Evolutionary conservation across 2,329 filamentous ascomycete species (phyloP), one percentile per base, ranked within the genome.

Genomic region (Botrytis medusae): DNA sequence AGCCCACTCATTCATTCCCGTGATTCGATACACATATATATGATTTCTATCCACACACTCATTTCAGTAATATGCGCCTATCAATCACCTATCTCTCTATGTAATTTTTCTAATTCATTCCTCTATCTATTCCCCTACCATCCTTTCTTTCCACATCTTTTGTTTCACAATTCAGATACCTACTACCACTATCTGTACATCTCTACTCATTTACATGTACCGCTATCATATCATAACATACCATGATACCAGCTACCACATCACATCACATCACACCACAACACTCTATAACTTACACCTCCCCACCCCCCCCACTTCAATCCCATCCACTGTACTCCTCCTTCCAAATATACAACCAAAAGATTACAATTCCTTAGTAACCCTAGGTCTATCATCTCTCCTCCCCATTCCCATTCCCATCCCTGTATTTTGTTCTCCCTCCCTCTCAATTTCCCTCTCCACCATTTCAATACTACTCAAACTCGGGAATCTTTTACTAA

Each of bases 401-500:
- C 61, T 48, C 20, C 74, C 74, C 29, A 51, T 48, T n/a, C 73
- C 61, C 46, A 73, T 40, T 25, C 63, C 73, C 42, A 73, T 67
- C 32, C 44, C 70, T 25, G 67, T 63, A 25, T n/a, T n/a, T 51
- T 73, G 40, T 67, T 63, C 46, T 7, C 62, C 57, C 70, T 74
- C 42, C 37, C 37, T 51, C 68, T 54, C 72, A 72, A 81, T 78
- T 60, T 78, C 77, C 68, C 76, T 79, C 75, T 81, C 80, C 62
- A 82, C 80, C 80, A 81, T 93, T 84, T 98, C 95, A 77, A 98
- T 88, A 16, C 93, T 89, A 72, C 90, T 91, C 74, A 98, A 84
- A 80, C 92, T 97, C 0, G 95, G 95, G 82, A 94, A 98, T 74
- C 94, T 87, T 82, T 94, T 94, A 74, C 91, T 91, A 81, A 98